phyloP scores from a whole-genome alignment of 495 filamentous ascomycete genomes.

The Tuber brumale region DNA sequence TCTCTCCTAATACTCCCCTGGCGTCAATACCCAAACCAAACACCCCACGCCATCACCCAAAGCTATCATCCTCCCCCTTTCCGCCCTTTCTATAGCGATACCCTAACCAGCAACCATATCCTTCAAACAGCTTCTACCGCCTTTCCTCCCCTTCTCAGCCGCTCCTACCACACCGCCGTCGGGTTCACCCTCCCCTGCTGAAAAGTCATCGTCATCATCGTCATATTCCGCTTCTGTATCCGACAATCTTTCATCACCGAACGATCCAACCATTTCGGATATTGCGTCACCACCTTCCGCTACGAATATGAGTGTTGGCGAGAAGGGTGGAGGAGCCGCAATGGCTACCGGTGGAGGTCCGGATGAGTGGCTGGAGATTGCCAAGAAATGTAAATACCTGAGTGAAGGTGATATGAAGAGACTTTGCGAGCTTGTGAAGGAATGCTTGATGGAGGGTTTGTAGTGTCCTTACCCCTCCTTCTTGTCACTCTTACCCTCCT shows the following conservation, averaged over 20 bases:
- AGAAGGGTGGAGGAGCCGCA: slow-evolving; percentile 76
- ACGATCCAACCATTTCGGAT: slow-evolving; percentile 16
- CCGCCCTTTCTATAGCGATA: slow-evolving; percentile 7
- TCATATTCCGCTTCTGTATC: slow-evolving; percentile 7
- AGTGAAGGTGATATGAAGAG: slow-evolving; percentile 96
- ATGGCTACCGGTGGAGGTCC: slow-evolving; percentile 80
- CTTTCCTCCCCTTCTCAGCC: slow-evolving; percentile 21
- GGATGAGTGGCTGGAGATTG: slow-evolving; percentile 94
- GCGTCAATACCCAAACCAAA: slow-evolving; percentile 24
- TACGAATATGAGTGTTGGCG: slow-evolving; percentile 48
- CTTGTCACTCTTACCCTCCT: background rate
- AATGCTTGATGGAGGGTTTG: slow-evolving; percentile 44
- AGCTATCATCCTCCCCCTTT: slow-evolving; percentile 8
- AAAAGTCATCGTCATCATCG: background rate
- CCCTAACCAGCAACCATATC: slow-evolving; percentile 26
- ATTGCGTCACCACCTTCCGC: slow-evolving; percentile 9
- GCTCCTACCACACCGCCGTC: slow-evolving; percentile 14
- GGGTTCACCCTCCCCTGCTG: slow-evolving; percentile 13
- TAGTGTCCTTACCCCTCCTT: background rate
- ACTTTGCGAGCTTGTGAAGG: slow-evolving; percentile 96
- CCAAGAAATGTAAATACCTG: slow-evolving; percentile 93
- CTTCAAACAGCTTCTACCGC: slow-evolving; percentile 30
- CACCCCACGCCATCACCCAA: slow-evolving; percentile 7
- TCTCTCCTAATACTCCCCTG: slow-evolving; percentile 10
- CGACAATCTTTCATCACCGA: slow-evolving; percentile 16